A percentile compares a stretch with the other conserved stretches of the same genome.
Evolutionary conservation across 2,329 filamentous ascomycete species (phyloP).

Genomic region (Pyricularia pennisetigena): DNA sequence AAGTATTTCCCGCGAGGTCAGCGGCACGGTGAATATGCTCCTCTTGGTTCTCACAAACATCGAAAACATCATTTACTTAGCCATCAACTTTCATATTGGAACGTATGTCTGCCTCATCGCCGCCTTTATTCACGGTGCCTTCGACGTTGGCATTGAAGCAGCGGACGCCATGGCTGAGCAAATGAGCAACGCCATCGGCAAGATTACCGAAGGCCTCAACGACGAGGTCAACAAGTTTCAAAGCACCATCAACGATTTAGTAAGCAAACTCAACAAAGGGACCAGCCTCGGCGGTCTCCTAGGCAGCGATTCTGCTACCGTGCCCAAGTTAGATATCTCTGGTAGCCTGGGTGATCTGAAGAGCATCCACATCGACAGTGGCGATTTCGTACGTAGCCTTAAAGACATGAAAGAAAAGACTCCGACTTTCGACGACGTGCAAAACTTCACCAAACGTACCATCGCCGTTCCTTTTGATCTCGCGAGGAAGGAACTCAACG

Average conservation of each 20-base stretch:
- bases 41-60: constrained; percentile 72
- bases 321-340: constrained; percentile 42
- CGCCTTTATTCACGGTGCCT: constrained; percentile 67
- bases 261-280: constrained; percentile 36
- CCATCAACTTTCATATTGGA: constrained; percentile 82
- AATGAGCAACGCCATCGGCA: constrained; percentile 40
- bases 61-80: constrained; percentile 80
- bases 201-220: constrained; percentile 47
- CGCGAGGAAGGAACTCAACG: constrained; percentile 63
- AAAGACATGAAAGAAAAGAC: constrained; percentile 67
- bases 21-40: constrained; percentile 70
- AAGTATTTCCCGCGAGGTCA: constrained; percentile 71
- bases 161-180: constrained; percentile 31
- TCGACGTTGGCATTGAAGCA: constrained; percentile 50
- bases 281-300: constrained; percentile 36
- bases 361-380: constrained; percentile 56
- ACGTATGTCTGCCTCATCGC: constrained; percentile 88
- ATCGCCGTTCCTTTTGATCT: constrained; percentile 56
- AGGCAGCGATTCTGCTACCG: constrained; percentile 17
- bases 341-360: constrained; percentile 56
- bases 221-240: constrained; percentile 31
- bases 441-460: constrained; percentile 68
- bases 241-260: constrained; percentile 1
- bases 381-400: constrained; percentile 60
- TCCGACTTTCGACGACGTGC: constrained; percentile 73